These are phyloP conservation scores for Abelmoschus esculentus DNA, from an alignment of 345 rosid genomes.

Conservation along the genomic window DNA sequence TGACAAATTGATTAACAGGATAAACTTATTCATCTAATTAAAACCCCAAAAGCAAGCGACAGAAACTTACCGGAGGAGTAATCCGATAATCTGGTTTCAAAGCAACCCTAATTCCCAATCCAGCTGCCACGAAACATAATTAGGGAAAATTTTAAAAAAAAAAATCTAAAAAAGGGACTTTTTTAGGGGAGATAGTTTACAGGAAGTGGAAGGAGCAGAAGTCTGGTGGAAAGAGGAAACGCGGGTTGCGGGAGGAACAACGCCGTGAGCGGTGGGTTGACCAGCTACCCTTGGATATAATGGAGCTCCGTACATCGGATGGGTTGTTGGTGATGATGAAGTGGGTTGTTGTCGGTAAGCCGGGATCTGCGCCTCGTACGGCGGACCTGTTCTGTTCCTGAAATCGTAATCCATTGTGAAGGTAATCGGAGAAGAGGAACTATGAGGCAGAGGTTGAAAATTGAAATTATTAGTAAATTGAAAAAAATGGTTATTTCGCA, in stretches of 20 bases:
- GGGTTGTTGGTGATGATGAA: constrained; percentile 22
- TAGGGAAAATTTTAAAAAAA: neutral
- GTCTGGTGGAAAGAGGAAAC: constrained; percentile 33
- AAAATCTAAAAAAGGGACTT: neutral
- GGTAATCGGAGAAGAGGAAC: neutral
- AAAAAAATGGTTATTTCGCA: neutral
- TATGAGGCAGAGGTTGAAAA: neutral
- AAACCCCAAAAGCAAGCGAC: constrained; percentile 58
- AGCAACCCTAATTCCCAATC: constrained; percentile 66
- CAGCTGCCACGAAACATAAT: constrained; percentile 42
- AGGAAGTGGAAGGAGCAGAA: constrained; percentile 31
- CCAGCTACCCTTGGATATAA: constrained; percentile 66
- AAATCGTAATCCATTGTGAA: constrained; percentile 36
- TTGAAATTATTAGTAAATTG: neutral
- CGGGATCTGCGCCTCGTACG: constrained; percentile 16
- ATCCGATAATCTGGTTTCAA: constrained; percentile 77
- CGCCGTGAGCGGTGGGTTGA: constrained; percentile 31
- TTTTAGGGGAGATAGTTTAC: constrained; percentile 25
- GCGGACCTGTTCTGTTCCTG: constrained; percentile 39
- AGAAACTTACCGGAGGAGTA: constrained; percentile 67
- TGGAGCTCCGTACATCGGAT: constrained; percentile 48
- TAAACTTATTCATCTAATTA: constrained; percentile 50
- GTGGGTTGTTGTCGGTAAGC: constrained; percentile 11
- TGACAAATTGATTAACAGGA: constrained; percentile 37
- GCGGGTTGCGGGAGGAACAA: constrained; percentile 37